A percentile compares a stretch with the other conserved stretches of the same genome.
Evolutionary conservation across 2,329 filamentous ascomycete genomes (phyloP).

Genomic region (Chaetomium strumarium): DNA sequence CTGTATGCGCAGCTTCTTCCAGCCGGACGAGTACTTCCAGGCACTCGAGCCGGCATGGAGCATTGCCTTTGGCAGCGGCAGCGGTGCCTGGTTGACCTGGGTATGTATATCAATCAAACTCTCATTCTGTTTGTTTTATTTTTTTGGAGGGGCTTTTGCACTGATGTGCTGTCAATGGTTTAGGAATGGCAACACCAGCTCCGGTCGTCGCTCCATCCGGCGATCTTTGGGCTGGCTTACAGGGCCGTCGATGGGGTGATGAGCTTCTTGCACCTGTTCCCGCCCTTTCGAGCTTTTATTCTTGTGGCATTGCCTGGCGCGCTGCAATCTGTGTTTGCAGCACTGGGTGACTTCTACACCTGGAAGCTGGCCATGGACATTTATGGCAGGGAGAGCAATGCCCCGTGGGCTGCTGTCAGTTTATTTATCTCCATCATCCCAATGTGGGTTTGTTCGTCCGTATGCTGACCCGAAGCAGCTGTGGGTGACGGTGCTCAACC

Average conservation of each 20-base stretch:
- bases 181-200: conserved; percentile 94
- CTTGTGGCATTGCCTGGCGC: conserved; percentile 68
- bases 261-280: conserved; percentile 46
- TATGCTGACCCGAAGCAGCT: conserved; percentile 43
- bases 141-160: too few species aligned
- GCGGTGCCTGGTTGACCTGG: conserved; percentile 94
- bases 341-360: conserved; percentile 76
- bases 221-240: conserved; percentile 75
- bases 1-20: conserved; percentile 82
- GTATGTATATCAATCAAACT: conserved; percentile 45
- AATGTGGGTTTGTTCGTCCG: background rate
- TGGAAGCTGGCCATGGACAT: conserved; percentile 73
- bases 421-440: background rate
- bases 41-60: conserved; percentile 91
- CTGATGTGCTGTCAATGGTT: background rate
- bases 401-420: conserved; percentile 66
- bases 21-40: conserved; percentile 97
- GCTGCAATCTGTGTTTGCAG: conserved; percentile 71
- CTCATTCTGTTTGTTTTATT: conserved; percentile 9
- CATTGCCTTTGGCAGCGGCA: conserved; percentile 69
- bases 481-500: conserved; percentile 64
- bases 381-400: conserved; percentile 60
- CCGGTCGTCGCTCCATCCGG: conserved; percentile 86
- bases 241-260: conserved; percentile 53
- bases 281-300: conserved; percentile 55